Percentiles rank a stretch among this genome's conserved stretches.
These are phyloP conservation scores for Ophiostoma piceae DNA, from an alignment of 2,329 filamentous ascomycete species.

Conservation along the genomic window DNA sequence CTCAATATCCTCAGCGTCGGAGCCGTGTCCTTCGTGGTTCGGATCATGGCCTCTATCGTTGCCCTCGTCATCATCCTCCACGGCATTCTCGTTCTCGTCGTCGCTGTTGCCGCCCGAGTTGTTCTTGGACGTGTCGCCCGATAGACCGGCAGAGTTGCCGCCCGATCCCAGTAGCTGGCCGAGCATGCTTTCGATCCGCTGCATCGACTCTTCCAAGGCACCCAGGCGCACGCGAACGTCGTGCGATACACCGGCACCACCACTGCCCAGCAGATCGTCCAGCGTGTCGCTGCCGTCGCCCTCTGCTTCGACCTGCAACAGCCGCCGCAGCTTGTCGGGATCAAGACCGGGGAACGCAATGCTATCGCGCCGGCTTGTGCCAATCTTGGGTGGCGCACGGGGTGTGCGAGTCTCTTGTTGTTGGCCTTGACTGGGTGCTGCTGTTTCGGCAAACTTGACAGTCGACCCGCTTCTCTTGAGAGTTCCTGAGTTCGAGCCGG, in stretches of 20 bases:
- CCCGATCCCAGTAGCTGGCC: slow-evolving; percentile 28
- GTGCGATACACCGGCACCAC: slow-evolving; percentile 26
- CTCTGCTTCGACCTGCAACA: slow-evolving; percentile 37
- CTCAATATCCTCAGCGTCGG: not conserved
- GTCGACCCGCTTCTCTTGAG: slow-evolving; percentile 17
- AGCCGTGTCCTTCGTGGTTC: slow-evolving; percentile 34
- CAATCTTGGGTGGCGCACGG: slow-evolving; percentile 26
- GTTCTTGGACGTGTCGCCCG: slow-evolving; percentile 8
- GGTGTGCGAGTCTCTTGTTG: not conserved
- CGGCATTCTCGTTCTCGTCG: not conserved
- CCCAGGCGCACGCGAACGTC: slow-evolving; percentile 44
- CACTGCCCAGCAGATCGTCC: not conserved
- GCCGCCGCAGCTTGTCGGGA: slow-evolving; percentile 45
- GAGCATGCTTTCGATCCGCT: slow-evolving; percentile 35
- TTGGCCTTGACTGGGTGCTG: not conserved
- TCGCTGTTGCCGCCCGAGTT: not conserved
- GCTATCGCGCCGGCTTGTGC: slow-evolving; percentile 48
- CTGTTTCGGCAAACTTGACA: slow-evolving; percentile 24
- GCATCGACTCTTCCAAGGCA: slow-evolving; percentile 47
- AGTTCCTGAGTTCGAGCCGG: not conserved
- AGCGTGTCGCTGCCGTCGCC: slow-evolving; percentile 1
- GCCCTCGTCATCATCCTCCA: not conserved
- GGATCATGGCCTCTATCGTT: slow-evolving; percentile 33
- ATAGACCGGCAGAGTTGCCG: not conserved
- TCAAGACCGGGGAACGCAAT: slow-evolving; percentile 49